Evolutionary conservation across 2,329 filamentous ascomycete species (phyloP).

Genomic region (Amauroascus niger): DNA sequence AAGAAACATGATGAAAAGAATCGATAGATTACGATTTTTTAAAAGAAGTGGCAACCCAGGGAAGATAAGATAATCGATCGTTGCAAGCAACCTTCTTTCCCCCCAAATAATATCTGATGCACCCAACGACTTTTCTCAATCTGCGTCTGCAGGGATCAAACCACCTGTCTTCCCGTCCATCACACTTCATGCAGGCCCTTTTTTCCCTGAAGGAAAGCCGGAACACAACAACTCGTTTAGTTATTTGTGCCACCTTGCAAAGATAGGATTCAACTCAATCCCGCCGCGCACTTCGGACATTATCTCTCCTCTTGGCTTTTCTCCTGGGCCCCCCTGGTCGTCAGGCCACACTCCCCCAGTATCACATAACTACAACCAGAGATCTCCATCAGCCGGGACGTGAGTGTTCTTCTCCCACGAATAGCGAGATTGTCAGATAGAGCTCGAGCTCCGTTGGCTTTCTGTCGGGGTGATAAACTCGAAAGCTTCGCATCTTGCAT

Average conservation of each 20-base stretch:
- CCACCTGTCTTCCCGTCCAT: no score
- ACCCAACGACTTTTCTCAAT: neutral
- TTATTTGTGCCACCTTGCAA: neutral
- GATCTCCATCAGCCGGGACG: neutral
- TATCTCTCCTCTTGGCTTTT: slow-evolving; percentile 5
- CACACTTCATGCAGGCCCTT: no score
- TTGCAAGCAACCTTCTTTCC: no score
- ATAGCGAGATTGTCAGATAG: neutral
- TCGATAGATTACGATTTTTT: neutral
- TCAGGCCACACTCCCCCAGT: no score
- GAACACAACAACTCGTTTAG: no score
- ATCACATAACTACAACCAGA: neutral
- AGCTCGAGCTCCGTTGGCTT: neutral
- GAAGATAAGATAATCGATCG: slow-evolving; percentile 13
- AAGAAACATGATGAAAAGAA: no score
- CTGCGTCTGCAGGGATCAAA: slow-evolving; percentile 1
- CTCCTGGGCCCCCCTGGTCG: neutral
- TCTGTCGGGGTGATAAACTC: neutral
- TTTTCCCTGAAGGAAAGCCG: no score
- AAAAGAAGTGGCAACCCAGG: neutral
- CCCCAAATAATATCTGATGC: slow-evolving; percentile 11
- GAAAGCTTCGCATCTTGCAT: neutral
- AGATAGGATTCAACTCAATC: neutral
- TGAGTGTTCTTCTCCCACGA: neutral
- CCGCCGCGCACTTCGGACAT: neutral